Evolutionary conservation across 2,329 filamentous ascomycete species (phyloP), one percentile per base, ranked within the genome.

Genomic region (Dothistroma pini): DNA sequence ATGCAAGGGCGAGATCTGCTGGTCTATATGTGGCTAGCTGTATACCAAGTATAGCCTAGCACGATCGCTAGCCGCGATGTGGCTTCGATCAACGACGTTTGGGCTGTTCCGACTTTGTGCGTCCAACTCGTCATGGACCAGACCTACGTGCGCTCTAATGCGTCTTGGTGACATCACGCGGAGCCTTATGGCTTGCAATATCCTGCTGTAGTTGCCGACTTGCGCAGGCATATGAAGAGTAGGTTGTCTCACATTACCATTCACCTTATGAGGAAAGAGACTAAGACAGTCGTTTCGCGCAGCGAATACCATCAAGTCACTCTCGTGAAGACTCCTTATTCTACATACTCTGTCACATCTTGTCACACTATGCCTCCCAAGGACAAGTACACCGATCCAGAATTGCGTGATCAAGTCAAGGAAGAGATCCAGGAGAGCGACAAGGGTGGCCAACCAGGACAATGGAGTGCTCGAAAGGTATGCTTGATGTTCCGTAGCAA

Each of bases 381-480:
- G 61, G 77, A 79, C 60, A 81, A 81, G 55, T 81, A 81, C 64
- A 79, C 75, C 44, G 76, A 80, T 59, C 79, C 79, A 1, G 68
- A 80, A 57, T 74, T 81, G 12, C 74, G 78, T 22, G 75, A 80
- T 50, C 65, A 80, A 63, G 71, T 80, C 62, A 80, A 81, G 67
- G 72, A 80, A 57, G 78, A 81, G 62, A 74, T 81, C 51, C 74
- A 81, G 51, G 64, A 75, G 4, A 64, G 75, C 49, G 78, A 79
- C 63, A 81, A 81, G 63, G 79, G 79, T 41, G 79, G 79, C 10
- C 75, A 75, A 35, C 78, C 79, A 14, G 78, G 79, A 2, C 78
- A 81, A 73, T 81, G 79, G 79, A 79, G 77, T 51, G 79, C 79
- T 3, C 72, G 78, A 31, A 81, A 81, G 72, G 78, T 65, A 51